phyloP scores from a whole-genome alignment of 768 basidiomycete genomes.

The Sporobolomyces roseus region DNA sequence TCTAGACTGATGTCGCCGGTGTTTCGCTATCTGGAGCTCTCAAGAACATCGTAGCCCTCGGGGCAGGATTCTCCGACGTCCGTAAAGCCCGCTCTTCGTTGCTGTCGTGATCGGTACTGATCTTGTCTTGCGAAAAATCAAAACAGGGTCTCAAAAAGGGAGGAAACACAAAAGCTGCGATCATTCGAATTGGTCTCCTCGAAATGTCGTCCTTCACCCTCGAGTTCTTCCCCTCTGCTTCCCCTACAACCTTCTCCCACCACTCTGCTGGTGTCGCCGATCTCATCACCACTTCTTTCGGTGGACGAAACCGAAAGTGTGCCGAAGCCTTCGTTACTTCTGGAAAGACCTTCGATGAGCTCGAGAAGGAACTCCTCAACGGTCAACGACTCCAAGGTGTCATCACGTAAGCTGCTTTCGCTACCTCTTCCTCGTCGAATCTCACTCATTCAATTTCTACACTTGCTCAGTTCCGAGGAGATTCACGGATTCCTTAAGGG shows the following conservation, averaged over 20 bases:
- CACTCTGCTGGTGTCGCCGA: constrained; percentile 54
- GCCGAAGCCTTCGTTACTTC: constrained; percentile 51
- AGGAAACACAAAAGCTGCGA: constrained; percentile 48
- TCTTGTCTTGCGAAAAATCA: no score
- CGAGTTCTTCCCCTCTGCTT: constrained; percentile 52
- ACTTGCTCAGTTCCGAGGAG: constrained; percentile 47
- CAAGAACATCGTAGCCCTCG: constrained; percentile 51
- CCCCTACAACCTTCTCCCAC: constrained; percentile 51
- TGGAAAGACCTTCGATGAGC: constrained; percentile 51
- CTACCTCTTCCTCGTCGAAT: not conserved
- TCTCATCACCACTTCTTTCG: constrained; percentile 48
- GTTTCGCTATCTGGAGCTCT: constrained; percentile 53
- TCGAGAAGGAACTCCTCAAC: constrained; percentile 51
- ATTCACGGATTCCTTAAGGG: constrained; percentile 51
- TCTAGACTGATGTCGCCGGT: no score
- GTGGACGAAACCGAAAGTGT: constrained; percentile 48
- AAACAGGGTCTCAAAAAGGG: constrained; percentile 48
- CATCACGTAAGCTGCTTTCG: constrained; percentile 9
- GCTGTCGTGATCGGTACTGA: no score
- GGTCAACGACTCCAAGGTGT: constrained; percentile 52
- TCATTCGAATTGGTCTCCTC: constrained; percentile 54
- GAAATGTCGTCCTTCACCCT: constrained; percentile 53
- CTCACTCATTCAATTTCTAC: not conserved
- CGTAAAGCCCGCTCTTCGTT: no score
- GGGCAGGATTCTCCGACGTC: constrained; percentile 50